Evolutionary conservation across 2,329 filamentous ascomycete species (phyloP), one percentile per base, ranked within the genome.

Genomic region (Tolypocladium sp.): DNA sequence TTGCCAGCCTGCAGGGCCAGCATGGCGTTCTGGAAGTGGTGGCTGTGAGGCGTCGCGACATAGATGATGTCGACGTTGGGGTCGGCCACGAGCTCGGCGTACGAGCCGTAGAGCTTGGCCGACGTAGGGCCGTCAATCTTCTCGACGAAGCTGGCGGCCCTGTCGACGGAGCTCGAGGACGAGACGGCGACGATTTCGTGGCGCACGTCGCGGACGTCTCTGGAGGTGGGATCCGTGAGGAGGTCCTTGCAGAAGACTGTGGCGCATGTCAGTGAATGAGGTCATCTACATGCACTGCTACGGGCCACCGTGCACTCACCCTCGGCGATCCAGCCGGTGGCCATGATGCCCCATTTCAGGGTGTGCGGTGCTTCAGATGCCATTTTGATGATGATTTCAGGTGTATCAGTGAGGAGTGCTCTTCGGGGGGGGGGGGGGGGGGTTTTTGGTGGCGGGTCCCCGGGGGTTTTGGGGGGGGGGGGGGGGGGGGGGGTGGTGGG

Each of bases 1-100:
- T 96, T 96, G 68, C 90, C 89, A 9, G 89, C 89, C 64, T 90
- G 83, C 44, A 96, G 80, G 51, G 87, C 89, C n/a, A 95, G 82
- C 84, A 92, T 90, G 63, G 85, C 83, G 75, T 96, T 93, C 73
- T 95, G 91, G 77, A 92, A 96, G 77, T 96, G 92, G 73, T 96
- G 92, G 67, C 89, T 92, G 77, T 96, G 92, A 20, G 92, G 92
- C 4, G 92, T 96, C 30, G 91, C 91, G 59, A 96, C 84, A 73
- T 96, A 96, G 75, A 96, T 76, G 66, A 95, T 90, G 72, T 96
- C 90, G 64, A 96, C 83, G 67, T 90, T 82, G 8, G 87, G 77
- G 70, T 96, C 90, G 56, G 83, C 82, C 33, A 93, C 91, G 35
- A 96, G 82, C 70, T 92, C 89, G 62, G 86, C 81, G 74, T 96